Percentiles rank a stretch among this genome's conserved stretches.
Evolutionary conservation across 495 filamentous ascomycete species (phyloP).

Genomic region (Aspergillus bridgeri): DNA sequence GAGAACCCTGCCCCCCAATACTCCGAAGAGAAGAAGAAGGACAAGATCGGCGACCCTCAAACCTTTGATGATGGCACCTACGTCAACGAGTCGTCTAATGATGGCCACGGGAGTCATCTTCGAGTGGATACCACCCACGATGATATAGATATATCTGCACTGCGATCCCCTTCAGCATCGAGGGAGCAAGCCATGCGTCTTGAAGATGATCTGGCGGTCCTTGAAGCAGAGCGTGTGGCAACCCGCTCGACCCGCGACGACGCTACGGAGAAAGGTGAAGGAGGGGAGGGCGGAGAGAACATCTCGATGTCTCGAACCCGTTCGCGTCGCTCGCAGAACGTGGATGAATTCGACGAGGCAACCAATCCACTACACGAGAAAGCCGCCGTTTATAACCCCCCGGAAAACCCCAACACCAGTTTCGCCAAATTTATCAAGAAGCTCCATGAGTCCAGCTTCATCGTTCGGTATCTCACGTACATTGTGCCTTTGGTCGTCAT

Average conservation of each 20-base stretch:
- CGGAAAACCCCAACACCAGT: conserved; percentile 59
- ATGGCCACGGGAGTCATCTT: conserved; percentile 24
- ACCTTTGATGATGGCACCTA: conserved; percentile 40
- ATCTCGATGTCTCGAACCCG: conserved; percentile 49
- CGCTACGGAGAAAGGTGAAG: conserved; percentile 24
- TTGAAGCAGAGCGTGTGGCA: conserved; percentile 76
- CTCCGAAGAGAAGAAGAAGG: conserved; percentile 22
- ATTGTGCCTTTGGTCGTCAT: conserved; percentile 72
- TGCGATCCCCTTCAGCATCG: conserved; percentile 48
- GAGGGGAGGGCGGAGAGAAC: conserved; percentile 26
- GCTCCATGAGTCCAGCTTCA: conserved; percentile 69
- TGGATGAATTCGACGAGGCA: conserved; percentile 82
- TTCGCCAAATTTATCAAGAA: conserved; percentile 60
- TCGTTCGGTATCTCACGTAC: conserved; percentile 85
- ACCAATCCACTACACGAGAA: conserved; percentile 74
- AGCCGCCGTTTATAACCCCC: conserved; percentile 64
- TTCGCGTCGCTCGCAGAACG: conserved; percentile 49
- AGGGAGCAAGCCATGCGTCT: conserved; percentile 69
- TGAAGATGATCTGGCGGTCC: conserved; percentile 79
- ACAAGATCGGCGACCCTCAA: conserved; percentile 23
- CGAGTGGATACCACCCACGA: conserved; percentile 35
- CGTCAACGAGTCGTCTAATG: conserved; percentile 28
- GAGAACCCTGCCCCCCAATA: conserved; percentile 32
- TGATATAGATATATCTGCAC: conserved; percentile 19
- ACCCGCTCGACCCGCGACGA: conserved; percentile 51